phyloP scores from a whole-genome alignment of 352 stramenopile species.

The Phytophthora kernoviae region DNA sequence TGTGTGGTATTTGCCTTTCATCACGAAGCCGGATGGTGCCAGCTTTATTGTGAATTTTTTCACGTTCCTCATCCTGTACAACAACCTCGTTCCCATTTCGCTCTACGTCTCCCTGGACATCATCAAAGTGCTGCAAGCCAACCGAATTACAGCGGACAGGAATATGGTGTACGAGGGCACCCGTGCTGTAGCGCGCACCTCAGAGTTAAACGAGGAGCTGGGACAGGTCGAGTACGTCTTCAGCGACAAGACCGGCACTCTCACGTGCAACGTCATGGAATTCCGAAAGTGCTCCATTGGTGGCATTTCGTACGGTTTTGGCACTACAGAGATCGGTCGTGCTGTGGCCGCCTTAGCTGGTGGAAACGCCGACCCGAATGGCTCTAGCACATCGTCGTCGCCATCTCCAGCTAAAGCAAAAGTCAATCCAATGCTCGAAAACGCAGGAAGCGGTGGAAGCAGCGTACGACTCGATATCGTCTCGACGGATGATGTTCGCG shows the following conservation, averaged over 20 bases:
- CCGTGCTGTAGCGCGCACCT: slow-evolving; percentile 76
- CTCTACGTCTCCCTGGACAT: slow-evolving; percentile 96
- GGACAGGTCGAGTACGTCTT: slow-evolving; percentile 99
- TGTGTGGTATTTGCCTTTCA: slow-evolving; percentile 62
- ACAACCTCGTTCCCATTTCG: slow-evolving; percentile 96
- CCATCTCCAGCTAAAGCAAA: slow-evolving; percentile 19
- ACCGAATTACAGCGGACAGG: slow-evolving; percentile 82
- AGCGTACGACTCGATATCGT: slow-evolving; percentile 23
- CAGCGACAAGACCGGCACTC: slow-evolving; percentile 98
- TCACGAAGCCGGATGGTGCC: slow-evolving; percentile 30
- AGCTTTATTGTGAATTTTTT: slow-evolving; percentile 81
- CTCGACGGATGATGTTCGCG: slow-evolving; percentile 25
- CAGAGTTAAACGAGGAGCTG: slow-evolving; percentile 92
- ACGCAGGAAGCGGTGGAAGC: slow-evolving; percentile 1
- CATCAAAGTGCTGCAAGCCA: slow-evolving; percentile 90
- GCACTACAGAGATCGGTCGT: slow-evolving; percentile 92
- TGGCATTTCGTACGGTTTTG: slow-evolving; percentile 82
- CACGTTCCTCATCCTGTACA: slow-evolving; percentile 94
- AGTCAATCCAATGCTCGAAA: slow-evolving; percentile 11
- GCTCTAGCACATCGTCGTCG: neutral
- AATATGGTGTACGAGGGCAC: slow-evolving; percentile 88
- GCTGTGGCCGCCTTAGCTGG: slow-evolving; percentile 79
- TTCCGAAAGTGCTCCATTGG: slow-evolving; percentile 92
- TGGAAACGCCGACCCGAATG: neutral
- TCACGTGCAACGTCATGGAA: slow-evolving; percentile 99